Evolutionary conservation across 1,284 basidiomycete genomes (phyloP).

Genomic region (Tilletia caries): DNA sequence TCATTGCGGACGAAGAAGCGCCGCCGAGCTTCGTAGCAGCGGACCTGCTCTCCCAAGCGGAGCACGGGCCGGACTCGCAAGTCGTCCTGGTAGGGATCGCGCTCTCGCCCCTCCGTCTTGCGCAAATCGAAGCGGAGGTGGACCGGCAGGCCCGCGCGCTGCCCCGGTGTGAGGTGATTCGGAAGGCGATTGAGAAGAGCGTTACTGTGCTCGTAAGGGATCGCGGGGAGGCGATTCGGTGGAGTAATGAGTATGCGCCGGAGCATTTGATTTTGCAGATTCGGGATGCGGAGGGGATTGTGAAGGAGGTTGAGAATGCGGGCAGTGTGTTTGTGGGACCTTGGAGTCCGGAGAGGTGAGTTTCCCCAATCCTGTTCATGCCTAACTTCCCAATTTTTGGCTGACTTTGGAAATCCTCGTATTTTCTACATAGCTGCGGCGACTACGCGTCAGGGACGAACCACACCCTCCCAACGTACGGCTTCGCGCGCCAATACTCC

Average conservation of each 20-base stretch:
- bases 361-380: background rate
- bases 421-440: constrained; percentile 69
- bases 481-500: constrained; percentile 94
- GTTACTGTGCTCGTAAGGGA: constrained; percentile 74
- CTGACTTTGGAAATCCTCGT: too few relatives aligned
- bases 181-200: constrained; percentile 85
- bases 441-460: constrained; percentile 99
- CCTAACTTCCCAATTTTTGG: background rate
- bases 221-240: constrained; percentile 73
- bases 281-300: constrained; percentile 31
- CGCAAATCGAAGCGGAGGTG: constrained; percentile 76
- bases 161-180: constrained; percentile 82
- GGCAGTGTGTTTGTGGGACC: constrained; percentile 90
- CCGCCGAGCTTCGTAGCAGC: constrained; percentile 90
- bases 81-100: constrained; percentile 84
- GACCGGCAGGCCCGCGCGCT: constrained; percentile 82
- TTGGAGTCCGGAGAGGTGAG: constrained; percentile 71
- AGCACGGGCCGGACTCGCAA: constrained; percentile 96
- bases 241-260: constrained; percentile 91
- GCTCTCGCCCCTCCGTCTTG: constrained; percentile 65
- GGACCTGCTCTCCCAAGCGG: constrained; percentile 89
- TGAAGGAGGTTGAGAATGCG: constrained; percentile 55
- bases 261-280: constrained; percentile 60
- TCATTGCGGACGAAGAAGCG: constrained; percentile 78
- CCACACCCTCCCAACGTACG: constrained; percentile 69